Evolutionary conservation across 108 stramenopile species (phyloP), one percentile per base, ranked within the genome.

Genomic region (Nitzschia inconspicua): DNA sequence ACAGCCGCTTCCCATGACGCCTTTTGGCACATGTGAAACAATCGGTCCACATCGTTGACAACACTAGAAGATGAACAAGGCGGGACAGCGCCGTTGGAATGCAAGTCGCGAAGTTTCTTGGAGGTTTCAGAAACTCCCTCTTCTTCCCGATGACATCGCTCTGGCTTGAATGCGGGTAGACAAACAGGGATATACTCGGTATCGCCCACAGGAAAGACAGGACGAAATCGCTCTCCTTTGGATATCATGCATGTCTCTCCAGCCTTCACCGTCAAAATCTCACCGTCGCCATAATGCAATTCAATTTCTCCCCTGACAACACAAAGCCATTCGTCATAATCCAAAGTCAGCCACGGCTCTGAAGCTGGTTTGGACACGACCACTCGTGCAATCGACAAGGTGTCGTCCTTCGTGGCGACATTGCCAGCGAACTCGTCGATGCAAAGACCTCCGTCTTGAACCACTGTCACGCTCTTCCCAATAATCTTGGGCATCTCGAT

Each of bases 21-120:
- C 56, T 83, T 76, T 51, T 68, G 68, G 58, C 93, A 94, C 85
- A 94, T 88, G 77, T 94, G 93, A 62, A 87, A 94, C 29, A 94
- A 13, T 6, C 42, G 8, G 16, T 52, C 30, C 4, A 34, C 43
- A 19, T 70, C 61, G n/a, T 30, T 23, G n/a, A n/a, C n/a, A n/a
- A n/a, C n/a, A n/a, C n/a, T n/a, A n/a, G n/a, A n/a, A n/a, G n/a
- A n/a, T n/a, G n/a, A n/a, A n/a, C n/a, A n/a, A n/a, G n/a, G n/a
- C n/a, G n/a, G n/a, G n/a, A n/a, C n/a, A n/a, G n/a, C n/a, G n/a
- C n/a, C n/a, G n/a, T n/a, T n/a, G n/a, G n/a, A n/a, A n/a, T n/a
- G n/a, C n/a, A n/a, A n/a, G n/a, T n/a, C n/a, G n/a, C n/a, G n/a
- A n/a, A n/a, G n/a, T n/a, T n/a, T n/a, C n/a, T n/a, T n/a, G n/a